Evolutionary conservation across 2,329 filamentous ascomycete genomes (phyloP).

Genomic region (Tolypocladium amazonense): DNA sequence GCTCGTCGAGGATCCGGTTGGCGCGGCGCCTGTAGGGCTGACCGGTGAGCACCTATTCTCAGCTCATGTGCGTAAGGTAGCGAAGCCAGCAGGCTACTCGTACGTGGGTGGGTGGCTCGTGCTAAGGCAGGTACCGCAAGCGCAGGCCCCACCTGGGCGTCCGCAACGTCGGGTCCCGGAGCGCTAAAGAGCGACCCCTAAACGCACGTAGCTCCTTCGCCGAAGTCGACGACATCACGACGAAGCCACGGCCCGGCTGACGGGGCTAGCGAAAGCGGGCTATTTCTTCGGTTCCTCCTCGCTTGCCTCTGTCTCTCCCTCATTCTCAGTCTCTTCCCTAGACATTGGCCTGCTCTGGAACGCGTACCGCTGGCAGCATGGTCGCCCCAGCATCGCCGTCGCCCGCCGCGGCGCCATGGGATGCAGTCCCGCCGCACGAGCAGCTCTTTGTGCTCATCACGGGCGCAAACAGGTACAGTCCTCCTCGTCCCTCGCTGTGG

Average conservation of each 20-base stretch:
- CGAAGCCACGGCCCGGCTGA: background rate
- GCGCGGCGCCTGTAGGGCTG: background rate
- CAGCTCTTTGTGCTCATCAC: conserved; percentile 64
- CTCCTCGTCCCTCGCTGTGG: background rate
- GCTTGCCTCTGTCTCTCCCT: no score
- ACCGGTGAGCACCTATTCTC: background rate
- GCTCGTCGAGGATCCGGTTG: background rate
- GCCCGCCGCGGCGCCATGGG: conserved; percentile 21
- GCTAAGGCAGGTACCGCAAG: no score
- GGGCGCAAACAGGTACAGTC: conserved; percentile 68
- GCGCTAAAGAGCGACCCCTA: background rate
- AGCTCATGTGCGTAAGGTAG: no score
- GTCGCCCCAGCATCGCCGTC: background rate
- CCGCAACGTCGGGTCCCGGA: background rate
- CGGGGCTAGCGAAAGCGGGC: background rate
- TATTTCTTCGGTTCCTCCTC: background rate
- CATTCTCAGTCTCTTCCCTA: background rate
- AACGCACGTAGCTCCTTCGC: background rate
- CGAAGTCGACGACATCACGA: background rate
- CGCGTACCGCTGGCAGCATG: conserved; percentile 1
- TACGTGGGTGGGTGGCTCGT: no score
- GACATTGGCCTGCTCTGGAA: background rate
- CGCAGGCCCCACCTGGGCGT: no score
- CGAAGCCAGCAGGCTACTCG: no score
- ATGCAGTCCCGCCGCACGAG: conserved; percentile 24